Evolutionary conservation across 352 stramenopile genomes (phyloP), one percentile per base, ranked within the genome.

Genomic region (Phytophthora pini): DNA sequence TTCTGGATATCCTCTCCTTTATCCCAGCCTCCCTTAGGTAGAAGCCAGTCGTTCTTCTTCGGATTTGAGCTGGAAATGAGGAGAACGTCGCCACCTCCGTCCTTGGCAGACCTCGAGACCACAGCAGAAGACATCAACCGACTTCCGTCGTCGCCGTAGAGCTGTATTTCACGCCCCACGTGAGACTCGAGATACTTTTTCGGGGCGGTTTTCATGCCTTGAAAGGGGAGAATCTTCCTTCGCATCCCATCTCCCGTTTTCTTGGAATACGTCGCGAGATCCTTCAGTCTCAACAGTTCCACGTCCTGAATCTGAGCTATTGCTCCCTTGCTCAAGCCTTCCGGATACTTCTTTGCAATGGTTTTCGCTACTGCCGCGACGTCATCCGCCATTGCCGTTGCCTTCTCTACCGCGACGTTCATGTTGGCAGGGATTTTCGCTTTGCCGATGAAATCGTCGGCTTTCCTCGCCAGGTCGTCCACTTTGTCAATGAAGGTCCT

Each of bases 1-100:
- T 20, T 44, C 11, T 38, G 4, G 6, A 70, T 26, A n/a, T n/a
- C 20, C 3, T 65, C 62, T n/a, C 39, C 48, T 8, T 52, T 12
- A 15, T 70, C 49, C 55, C 55, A 70, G 5, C 62, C 62, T 26
- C 62, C 62, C n/a, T 66, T 70, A 2, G 51, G 62, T 15, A 70
- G 55, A 10, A 70, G 12, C 55, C 54, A 65, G n/a, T 65, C 62
- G 13, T 41, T 46, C 49, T 70, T 70, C 0, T 31, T 36, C 9
- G 62, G 38, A 20, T 61, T 65, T 11, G 62, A 65, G 43, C 62
- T 70, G 0, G 55, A 65, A 65, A 70, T 57, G 1, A 65, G 47
- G 31, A 65, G 62, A 3, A 70, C 41, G 0, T 61, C 10, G 9
- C 43, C 45, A 17, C 36, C 44, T 1, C 43, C 50, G 31, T 55